These are phyloP conservation scores for Phaeotremella skinneri DNA, from an alignment of 768 basidiomycete species.

Conservation along the genomic window DNA sequence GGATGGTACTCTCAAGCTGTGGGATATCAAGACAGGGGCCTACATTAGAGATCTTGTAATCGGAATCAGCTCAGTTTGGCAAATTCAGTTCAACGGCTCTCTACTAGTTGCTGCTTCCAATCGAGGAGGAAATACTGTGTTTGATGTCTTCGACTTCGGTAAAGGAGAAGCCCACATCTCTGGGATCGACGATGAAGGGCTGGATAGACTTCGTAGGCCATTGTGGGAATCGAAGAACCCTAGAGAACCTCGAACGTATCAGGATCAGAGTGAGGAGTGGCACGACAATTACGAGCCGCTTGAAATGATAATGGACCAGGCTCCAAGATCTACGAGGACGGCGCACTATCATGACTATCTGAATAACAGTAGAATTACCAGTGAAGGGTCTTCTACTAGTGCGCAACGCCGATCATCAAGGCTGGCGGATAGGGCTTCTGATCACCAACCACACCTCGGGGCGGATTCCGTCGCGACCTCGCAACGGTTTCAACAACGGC, in stretches of 20 bases:
- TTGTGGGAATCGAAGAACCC: slow-evolving; percentile 30
- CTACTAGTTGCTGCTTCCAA: slow-evolving; percentile 83
- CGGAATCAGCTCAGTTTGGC: slow-evolving; percentile 94
- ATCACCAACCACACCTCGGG: too few relatives aligned
- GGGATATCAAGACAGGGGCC: slow-evolving; percentile 85
- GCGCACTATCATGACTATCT: too few relatives aligned
- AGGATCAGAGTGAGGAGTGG: slow-evolving; percentile 5
- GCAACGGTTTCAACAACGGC: too few relatives aligned
- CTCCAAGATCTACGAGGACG: too few relatives aligned
- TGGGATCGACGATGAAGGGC: slow-evolving; percentile 31
- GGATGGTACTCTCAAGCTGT: slow-evolving; percentile 96
- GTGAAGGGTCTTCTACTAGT: too few relatives aligned
- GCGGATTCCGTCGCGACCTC: too few relatives aligned
- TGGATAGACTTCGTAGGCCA: slow-evolving; percentile 29
- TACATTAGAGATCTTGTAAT: slow-evolving; percentile 84
- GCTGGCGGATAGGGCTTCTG: background rate
- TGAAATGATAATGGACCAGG: too few relatives aligned
- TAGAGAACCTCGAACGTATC: slow-evolving; percentile 28
- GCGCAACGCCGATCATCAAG: background rate
- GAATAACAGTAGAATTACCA: too few relatives aligned
- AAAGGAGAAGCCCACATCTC: slow-evolving; percentile 10
- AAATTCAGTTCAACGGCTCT: slow-evolving; percentile 89
- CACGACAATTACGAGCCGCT: too few relatives aligned
- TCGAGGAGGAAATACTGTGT: slow-evolving; percentile 50
- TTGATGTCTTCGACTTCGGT: slow-evolving; percentile 51